A percentile compares a stretch with the other conserved stretches of the same genome.
Evolutionary conservation across 78 protist species (phyloP).

Genomic region (Salpingoeca rosetta): DNA sequence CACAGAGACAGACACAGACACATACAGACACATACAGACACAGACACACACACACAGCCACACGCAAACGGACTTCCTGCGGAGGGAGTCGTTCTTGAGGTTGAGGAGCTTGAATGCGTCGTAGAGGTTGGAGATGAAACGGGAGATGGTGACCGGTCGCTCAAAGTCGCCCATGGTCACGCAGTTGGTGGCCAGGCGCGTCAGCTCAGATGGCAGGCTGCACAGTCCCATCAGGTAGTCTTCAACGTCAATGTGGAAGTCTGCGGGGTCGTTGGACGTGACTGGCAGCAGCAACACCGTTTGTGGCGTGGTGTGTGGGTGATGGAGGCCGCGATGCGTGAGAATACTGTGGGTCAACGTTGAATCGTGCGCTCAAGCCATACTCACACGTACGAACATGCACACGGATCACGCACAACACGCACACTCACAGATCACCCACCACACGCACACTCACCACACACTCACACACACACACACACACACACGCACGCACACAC

Average conservation of each 20-base stretch:
- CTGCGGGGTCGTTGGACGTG: background rate
- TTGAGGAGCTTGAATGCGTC: slow-evolving; percentile 52
- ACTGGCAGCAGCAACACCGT: no score
- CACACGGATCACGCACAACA: background rate
- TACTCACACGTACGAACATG: no score
- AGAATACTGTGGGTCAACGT: no score
- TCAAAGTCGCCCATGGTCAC: slow-evolving; percentile 48
- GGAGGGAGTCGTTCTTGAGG: slow-evolving; percentile 58
- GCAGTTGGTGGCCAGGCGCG: slow-evolving; percentile 47
- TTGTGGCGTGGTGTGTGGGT: no score
- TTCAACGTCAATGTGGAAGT: slow-evolving; percentile 39
- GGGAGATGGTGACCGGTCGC: slow-evolving; percentile 22
- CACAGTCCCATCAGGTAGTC: slow-evolving; percentile 52
- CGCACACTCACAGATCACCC: background rate
- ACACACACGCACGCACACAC: background rate
- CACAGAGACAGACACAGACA: no score
- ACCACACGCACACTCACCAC: background rate
- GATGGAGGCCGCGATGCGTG: no score
- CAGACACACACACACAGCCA: no score
- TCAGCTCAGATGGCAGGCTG: slow-evolving; percentile 41
- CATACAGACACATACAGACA: no score
- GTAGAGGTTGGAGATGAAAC: slow-evolving; percentile 38
- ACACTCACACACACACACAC: background rate
- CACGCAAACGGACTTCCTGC: no score
- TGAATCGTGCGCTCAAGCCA: no score